Base-by-base conservation (phyloP, 1,139 yeast species). In the Kurtzmaniella quercitrusa region DNA sequence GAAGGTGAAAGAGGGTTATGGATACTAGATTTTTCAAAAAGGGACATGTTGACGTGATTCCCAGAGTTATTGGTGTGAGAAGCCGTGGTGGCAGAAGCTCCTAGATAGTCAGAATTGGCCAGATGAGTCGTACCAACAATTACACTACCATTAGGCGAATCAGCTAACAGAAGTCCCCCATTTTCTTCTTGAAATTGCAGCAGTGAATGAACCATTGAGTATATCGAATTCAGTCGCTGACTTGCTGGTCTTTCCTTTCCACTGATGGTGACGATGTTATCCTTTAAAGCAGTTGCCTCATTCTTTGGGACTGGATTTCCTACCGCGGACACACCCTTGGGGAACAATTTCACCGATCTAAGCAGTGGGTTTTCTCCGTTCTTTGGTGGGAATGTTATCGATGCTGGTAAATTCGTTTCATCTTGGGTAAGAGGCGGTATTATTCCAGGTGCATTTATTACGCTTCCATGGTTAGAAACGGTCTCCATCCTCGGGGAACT, bases 191-290 rank as follows among this genome's bases (percentile, higher is more conserved):
- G 44, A 3, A 29, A 25, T 16, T 37, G 37, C 8, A 27, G 17
- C 25, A 29, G 41, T 3, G 41, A 41, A 25, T 45, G 47, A 2
- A 37, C 27, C 21, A 45, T 23, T 2, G 47, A 45, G 33, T 45
- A 45, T 7, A 45, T 31, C 10, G 47, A 45, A 18, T 44, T 45
- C 25, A 45, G 43, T 11, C 47, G 34, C 34, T 43, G 44, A 12
- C 41, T 40, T n/a, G 40, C 44, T 4, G 46, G 46, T n/a, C 46
- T 17, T 38, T 44, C 46, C 21, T 44, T 40, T 9, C 44, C 45
- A 21, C 44, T 45, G 14, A 45, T 40, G 21, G 47, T 45, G 15
- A 40, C 41, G 15, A 39, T 24, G 14, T 41, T 40, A 27, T 41
- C 43, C 7, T 39, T 44, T 34, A 24, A 38, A 14, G 43, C 27